A percentile compares a stretch with the other conserved stretches of the same genome.
These are phyloP conservation scores for Ceriops decandra DNA, from an alignment of 345 rosid genomes.

Conservation along the genomic window DNA sequence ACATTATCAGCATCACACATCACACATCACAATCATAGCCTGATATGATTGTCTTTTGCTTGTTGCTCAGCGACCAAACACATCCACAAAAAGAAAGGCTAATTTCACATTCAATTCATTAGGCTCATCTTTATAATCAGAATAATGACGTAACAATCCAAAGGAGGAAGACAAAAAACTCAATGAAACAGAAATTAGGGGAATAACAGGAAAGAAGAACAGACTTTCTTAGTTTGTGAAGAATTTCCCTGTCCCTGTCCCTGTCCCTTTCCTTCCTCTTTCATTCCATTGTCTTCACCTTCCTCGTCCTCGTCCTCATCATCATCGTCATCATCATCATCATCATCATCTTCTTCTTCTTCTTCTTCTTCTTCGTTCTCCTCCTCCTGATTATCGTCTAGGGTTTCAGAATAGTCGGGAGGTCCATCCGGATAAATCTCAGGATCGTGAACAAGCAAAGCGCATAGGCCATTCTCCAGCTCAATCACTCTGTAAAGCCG, in stretches of 20 bases:
- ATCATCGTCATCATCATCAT: conserved; percentile 19
- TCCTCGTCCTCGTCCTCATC: conserved; percentile 30
- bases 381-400: conserved; percentile 5
- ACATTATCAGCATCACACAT: not conserved
- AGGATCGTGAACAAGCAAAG: conserved; percentile 92
- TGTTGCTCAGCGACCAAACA: too few relatives aligned
- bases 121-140: too few relatives aligned
- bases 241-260: conserved; percentile 27
- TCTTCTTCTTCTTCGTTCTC: conserved; percentile 15
- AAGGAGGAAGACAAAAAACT: too few relatives aligned
- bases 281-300: conserved; percentile 17
- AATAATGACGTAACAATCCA: too few relatives aligned
- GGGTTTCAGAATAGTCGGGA: conserved; percentile 19
- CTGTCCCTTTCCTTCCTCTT: conserved; percentile 10
- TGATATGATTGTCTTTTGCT: not conserved
- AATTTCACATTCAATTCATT: too few relatives aligned
- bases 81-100: too few relatives aligned
- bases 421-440: conserved; percentile 61
- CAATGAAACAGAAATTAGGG: too few relatives aligned
- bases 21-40: not conserved
- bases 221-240: conserved; percentile 76
- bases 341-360: conserved; percentile 27
- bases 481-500: conserved; percentile 66
- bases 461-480: conserved; percentile 71
- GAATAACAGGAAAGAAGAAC: not conserved